Evolutionary conservation across 2,329 filamentous ascomycete species (phyloP), one percentile per base, ranked within the genome.

Genomic region (Aspergillus brunneoviolaceus): DNA sequence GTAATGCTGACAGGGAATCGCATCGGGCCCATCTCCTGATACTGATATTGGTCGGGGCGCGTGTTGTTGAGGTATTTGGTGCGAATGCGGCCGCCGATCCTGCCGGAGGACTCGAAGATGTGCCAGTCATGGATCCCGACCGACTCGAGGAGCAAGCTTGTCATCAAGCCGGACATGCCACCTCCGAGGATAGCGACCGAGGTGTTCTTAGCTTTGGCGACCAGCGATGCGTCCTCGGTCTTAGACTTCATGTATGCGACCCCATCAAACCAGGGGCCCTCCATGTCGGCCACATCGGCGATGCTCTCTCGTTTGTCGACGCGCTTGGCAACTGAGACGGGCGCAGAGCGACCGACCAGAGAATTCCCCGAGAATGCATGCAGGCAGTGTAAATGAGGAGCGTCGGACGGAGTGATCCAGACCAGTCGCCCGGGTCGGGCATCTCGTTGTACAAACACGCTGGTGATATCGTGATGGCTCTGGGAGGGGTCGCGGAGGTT

Each of bases 91-190:
- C 79, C 79, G 0, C 79, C 79, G 1, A 80, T 59, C 4, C 77
- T 70, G 2, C 75, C 66, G 0, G 75, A 75, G 0, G 79, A 78
- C 63, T 81, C 79, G 3, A 78, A 66, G 0, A 81, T 77, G 50
- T 79, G 76, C 79, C 79, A 79, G 54, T 80, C 76, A 14, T 76
- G 74, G 14, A 81, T 72, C 0, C 79, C 78, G 2, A 79, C 76
- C 6, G 77, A 79, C 25, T 79, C 74, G 2, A 81, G 76, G 14
- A 81, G 71, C 11, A 79, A 65, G 49, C 72, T 74, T 3, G 76
- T 77, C 59, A 81, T 76, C 5, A 73, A 59, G 0, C 71, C 71
- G 1, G 70, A 65, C 64, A 73, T 72, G 4, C 77, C 77, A 4
- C 72, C 77, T 0, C 77, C 77, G 2, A 80, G 19, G 12, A 79